A percentile compares a stretch with the other conserved stretches of the same genome.
These are phyloP conservation scores for Dactylellina haptotyla DNA, from an alignment of 2,329 filamentous ascomycete species.

Conservation along the genomic window DNA sequence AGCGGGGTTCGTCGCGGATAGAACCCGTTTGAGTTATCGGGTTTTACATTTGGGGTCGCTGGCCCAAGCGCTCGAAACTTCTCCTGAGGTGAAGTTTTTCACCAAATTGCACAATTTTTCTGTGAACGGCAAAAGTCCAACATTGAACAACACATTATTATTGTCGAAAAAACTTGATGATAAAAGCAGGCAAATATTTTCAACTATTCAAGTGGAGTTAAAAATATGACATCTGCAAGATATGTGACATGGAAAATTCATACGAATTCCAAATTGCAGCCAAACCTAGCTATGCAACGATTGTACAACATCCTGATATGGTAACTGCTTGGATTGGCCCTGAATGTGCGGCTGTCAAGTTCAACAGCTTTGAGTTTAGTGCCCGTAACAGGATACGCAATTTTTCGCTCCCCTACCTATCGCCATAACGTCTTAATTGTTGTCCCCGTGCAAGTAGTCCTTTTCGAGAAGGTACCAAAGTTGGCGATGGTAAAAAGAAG, in stretches of 20 bases:
- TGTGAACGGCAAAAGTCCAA: background rate
- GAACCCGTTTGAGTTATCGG: background rate
- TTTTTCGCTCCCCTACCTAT: slow-evolving; percentile 8
- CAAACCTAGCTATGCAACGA: background rate
- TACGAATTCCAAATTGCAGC: background rate
- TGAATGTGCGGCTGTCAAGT: background rate
- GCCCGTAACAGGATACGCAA: background rate
- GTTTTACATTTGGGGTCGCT: background rate
- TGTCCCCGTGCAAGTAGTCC: background rate
- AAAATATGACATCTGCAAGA: background rate
- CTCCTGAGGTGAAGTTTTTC: too few species aligned
- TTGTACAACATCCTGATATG: background rate
- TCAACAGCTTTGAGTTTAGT: background rate
- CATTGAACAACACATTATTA: slow-evolving; percentile 1
- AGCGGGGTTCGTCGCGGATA: background rate
- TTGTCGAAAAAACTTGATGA: too few species aligned
- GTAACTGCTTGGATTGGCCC: background rate
- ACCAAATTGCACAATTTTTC: background rate
- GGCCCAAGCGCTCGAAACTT: too few species aligned
- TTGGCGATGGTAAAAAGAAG: background rate
- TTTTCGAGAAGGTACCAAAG: background rate
- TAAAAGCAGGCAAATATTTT: background rate
- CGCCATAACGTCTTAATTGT: background rate
- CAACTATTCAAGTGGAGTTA: background rate
- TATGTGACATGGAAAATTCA: too few species aligned